phyloP scores from a whole-genome alignment of 2,329 filamentous ascomycete species.

The Monilinia fructigena region DNA sequence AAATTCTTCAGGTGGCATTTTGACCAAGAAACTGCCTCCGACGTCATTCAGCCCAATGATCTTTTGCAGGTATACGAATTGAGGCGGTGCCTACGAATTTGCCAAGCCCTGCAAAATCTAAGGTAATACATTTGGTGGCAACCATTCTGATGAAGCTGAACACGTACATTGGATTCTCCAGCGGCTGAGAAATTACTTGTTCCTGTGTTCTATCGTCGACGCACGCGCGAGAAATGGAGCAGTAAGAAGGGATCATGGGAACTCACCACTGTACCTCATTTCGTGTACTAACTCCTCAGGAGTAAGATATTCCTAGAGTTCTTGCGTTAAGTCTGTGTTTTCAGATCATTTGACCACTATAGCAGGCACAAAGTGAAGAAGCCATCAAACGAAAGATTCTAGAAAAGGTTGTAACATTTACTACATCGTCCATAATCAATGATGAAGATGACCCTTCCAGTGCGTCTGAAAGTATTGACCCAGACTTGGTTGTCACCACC shows the following conservation, averaged over 20 bases:
- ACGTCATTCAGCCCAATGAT: conserved; percentile 64
- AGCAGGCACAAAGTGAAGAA: conserved; percentile 58
- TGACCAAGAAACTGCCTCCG: conserved; percentile 65
- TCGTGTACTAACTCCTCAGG: conserved; percentile 74
- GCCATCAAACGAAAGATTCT: conserved; percentile 77
- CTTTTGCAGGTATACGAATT: conserved; percentile 75
- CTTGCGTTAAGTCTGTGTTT: not conserved
- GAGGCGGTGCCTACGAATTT: conserved; percentile 75
- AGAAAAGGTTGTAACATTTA: conserved; percentile 71
- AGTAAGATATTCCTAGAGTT: conserved; percentile 49
- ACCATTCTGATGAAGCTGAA: conserved; percentile 48
- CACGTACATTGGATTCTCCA: conserved; percentile 56
- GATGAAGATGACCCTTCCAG: conserved; percentile 42
- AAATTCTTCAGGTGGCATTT: conserved; percentile 87
- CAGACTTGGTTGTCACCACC: conserved; percentile 67
- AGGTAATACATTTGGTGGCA: conserved; percentile 43
- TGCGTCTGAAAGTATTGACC: conserved; percentile 57
- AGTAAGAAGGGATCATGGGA: conserved; percentile 40
- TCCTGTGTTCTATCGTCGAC: conserved; percentile 64
- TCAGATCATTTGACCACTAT: conserved; percentile 22
- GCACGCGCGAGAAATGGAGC: conserved; percentile 36
- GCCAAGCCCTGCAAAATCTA: conserved; percentile 43
- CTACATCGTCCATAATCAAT: conserved; percentile 64
- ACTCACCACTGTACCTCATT: conserved; percentile 52
- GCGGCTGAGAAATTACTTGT: conserved; percentile 67